Evolutionary conservation across 2,329 filamentous ascomycete genomes (phyloP), one percentile per base, ranked within the genome.

Genomic region (Colletotrichum tamarilloi): DNA sequence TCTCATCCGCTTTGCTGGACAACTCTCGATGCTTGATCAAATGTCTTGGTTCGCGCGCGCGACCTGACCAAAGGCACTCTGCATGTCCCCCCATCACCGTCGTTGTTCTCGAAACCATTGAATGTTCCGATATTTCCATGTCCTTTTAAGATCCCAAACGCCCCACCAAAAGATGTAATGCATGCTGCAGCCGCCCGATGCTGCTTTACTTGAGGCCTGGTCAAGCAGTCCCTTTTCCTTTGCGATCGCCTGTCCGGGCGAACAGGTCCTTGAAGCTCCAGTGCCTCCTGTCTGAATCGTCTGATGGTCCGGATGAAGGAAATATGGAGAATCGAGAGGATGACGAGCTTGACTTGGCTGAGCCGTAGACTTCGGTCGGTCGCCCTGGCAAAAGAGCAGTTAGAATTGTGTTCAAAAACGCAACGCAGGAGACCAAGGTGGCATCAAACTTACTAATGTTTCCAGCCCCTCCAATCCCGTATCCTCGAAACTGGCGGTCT

Each of bases 391-490:
- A n/a, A 57, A 12, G 22, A 46, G 28, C 19, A 3, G n/a, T 62
- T 30, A 56, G 38, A 19, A 9, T 7, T 7, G 52, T 59, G 7
- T 55, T 68, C n/a, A 3, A 24, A 26, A 9, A 8, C 59, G 4
- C 8, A 38, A 4, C 42, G 19, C 24, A 24, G 8, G 3, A 35
- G 32, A 12, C 32, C 7, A 12, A 55, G 3, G 4, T 19, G 24
- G 8, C 42, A 19, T 9, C 19, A 19, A 42, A 80, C 82, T 76
- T 68, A 84, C 82, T 78, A 16, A 84, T 84, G 68, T 85, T 84
- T 0, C 82, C 82, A 16, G 79, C 80, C 2, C 82, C 83, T 3
- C 83, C 83, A 49, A 84, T 84, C 19, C 83, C 82, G 66, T 83
- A 84, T 3, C 82, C 81, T 28, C 83, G 76, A 35, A 82, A 75